These are phyloP conservation scores for Amphichorda felina DNA, from an alignment of 2,329 filamentous ascomycete genomes.

Conservation along the genomic window DNA sequence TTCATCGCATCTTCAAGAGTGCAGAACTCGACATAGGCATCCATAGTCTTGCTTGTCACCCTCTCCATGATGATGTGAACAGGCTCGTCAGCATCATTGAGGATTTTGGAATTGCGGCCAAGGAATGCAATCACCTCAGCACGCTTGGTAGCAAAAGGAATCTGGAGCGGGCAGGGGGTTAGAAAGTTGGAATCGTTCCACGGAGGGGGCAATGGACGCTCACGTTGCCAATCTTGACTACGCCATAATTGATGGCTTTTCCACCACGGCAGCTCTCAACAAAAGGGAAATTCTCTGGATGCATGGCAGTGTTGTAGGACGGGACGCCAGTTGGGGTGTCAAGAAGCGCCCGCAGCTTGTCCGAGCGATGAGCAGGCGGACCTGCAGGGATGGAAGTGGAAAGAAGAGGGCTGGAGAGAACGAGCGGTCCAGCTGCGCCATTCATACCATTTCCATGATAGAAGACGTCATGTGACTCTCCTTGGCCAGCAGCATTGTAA, in stretches of 20 bases:
- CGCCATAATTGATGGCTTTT: slow-evolving; percentile 22
- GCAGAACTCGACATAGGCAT: slow-evolving; percentile 47
- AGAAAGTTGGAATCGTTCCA: no score
- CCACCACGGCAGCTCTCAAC: slow-evolving; percentile 22
- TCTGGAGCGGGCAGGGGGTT: no score
- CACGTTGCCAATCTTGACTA: slow-evolving; percentile 39
- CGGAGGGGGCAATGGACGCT: no score
- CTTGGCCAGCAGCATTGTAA: slow-evolving; percentile 1
- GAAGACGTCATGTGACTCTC: not conserved
- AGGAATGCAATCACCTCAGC: slow-evolving; percentile 46
- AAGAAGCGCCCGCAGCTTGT: slow-evolving; percentile 23
- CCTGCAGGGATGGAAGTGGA: no score
- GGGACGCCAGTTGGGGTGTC: slow-evolving; percentile 20
- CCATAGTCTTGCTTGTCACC: slow-evolving; percentile 49
- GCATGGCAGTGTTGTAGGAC: slow-evolving; percentile 19
- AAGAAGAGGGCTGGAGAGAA: no score
- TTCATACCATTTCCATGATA: not conserved
- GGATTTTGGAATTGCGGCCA: slow-evolving; percentile 42
- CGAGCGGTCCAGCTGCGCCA: not conserved
- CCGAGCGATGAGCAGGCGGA: slow-evolving; percentile 22
- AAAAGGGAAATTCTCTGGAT: slow-evolving; percentile 32
- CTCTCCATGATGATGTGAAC: slow-evolving; percentile 55
- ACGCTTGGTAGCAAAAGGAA: slow-evolving; percentile 41
- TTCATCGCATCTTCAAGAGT: slow-evolving; percentile 38
- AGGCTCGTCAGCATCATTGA: slow-evolving; percentile 41